Percentiles rank a stretch among this genome's conserved stretches.
phyloP scores from a whole-genome alignment of 2,329 filamentous ascomycete species.

The Corynespora cassiicola region DNA sequence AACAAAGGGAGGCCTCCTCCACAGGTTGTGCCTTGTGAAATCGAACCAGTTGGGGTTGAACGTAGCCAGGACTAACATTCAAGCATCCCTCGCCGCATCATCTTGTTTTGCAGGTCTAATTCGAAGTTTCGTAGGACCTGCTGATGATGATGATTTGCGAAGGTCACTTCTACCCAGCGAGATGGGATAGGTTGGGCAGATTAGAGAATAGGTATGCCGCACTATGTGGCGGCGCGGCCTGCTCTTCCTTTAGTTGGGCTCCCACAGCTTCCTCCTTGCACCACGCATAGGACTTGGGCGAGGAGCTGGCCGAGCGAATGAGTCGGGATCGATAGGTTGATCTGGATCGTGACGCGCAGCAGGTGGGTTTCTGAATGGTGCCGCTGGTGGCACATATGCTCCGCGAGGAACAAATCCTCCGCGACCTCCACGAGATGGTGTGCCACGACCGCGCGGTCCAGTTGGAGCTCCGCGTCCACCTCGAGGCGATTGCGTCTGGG shows the following conservation, averaged over 20 bases:
- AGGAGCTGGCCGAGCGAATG: constrained; percentile 43
- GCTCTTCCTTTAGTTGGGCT: constrained; percentile 44
- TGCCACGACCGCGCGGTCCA: constrained; percentile 28
- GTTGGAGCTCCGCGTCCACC: constrained; percentile 37
- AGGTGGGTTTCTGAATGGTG: constrained; percentile 30
- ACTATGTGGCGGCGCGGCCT: too few species aligned
- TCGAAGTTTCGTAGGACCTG: too few species aligned
- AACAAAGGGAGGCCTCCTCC: too few species aligned
- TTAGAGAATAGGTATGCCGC: too few species aligned
- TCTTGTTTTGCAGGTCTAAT: too few species aligned
- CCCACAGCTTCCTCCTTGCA: constrained; percentile 46
- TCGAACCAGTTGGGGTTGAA: too few species aligned
- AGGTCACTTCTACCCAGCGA: too few species aligned
- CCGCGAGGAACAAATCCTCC: constrained; percentile 37
- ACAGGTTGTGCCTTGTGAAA: too few species aligned
- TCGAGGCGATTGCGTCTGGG: constrained; percentile 35
- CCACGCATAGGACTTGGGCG: constrained; percentile 39
- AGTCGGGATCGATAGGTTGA: constrained; percentile 48
- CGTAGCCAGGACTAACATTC: too few species aligned
- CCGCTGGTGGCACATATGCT: constrained; percentile 36
- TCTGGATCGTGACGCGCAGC: constrained; percentile 41
- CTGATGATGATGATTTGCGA: too few species aligned
- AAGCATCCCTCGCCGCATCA: too few species aligned
- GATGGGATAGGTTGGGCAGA: too few species aligned
- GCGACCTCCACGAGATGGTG: constrained; percentile 30